These are phyloP conservation scores for Candida hispaniensis DNA, from an alignment of 805 yeast genomes.

Conservation along the genomic window DNA sequence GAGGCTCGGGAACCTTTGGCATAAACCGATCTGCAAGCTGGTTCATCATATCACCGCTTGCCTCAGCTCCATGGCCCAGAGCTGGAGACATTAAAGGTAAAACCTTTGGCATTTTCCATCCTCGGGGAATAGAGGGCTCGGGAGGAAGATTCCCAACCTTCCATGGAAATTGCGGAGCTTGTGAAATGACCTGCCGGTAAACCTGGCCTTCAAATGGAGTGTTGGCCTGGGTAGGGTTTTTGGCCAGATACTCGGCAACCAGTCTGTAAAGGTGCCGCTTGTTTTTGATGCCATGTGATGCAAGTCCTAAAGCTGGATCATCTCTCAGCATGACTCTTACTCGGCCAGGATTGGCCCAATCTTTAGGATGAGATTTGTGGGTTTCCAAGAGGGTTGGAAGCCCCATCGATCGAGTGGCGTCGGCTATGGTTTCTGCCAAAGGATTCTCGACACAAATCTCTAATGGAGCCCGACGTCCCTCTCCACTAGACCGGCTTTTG, in stretches of 20 bases:
- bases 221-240: slow-evolving; percentile 57
- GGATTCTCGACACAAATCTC: slow-evolving; percentile 77
- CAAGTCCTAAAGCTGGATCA: slow-evolving; percentile 23
- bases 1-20: slow-evolving; percentile 25
- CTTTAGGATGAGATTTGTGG: slow-evolving; percentile 88
- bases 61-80: slow-evolving; percentile 66
- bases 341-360: slow-evolving; percentile 96
- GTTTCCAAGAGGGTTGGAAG: slow-evolving; percentile 35
- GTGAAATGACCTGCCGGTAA: slow-evolving; percentile 18
- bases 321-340: slow-evolving; percentile 60
- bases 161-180: slow-evolving; percentile 21
- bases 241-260: slow-evolving; percentile 49
- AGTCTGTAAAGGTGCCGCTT: slow-evolving; percentile 58
- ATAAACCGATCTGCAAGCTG: slow-evolving; percentile 24
- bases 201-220: slow-evolving; percentile 44
- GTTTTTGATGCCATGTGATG: slow-evolving; percentile 28
- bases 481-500: slow-evolving; percentile 53
- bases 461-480: slow-evolving; percentile 72
- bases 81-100: slow-evolving; percentile 81
- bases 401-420: slow-evolving; percentile 44
- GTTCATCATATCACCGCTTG: slow-evolving; percentile 40
- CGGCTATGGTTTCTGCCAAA: slow-evolving; percentile 68
- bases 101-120: slow-evolving; percentile 73
- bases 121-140: slow-evolving; percentile 44
- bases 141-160: slow-evolving; percentile 11